Evolutionary conservation across 192 early-diverging fungal species (phyloP).

Genomic region (Coemansia reversa): DNA sequence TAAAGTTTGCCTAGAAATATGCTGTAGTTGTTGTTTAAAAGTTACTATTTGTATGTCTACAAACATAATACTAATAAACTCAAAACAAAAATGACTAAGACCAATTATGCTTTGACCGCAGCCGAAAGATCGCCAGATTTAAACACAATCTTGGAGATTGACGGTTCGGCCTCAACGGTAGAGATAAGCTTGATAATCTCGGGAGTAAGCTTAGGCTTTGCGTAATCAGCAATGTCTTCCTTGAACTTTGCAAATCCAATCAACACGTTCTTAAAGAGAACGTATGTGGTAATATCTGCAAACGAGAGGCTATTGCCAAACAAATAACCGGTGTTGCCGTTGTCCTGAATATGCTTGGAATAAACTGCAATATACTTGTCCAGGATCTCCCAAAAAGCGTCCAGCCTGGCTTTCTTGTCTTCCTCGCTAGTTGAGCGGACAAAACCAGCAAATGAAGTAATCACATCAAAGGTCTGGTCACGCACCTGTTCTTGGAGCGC

Average conservation of each 20-base stretch:
- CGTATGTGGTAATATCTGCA: constrained; percentile 40
- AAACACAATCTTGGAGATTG: no score
- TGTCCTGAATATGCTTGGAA: constrained; percentile 11
- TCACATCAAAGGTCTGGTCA: constrained; percentile 16
- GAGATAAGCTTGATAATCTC: constrained; percentile 29
- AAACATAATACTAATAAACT: no score
- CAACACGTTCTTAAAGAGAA: constrained; percentile 23
- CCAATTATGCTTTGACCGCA: no score
- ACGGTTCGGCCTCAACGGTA: constrained; percentile 11
- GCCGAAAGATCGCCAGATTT: no score
- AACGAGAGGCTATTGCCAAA: constrained; percentile 51
- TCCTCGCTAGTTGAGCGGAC: constrained; percentile 2
- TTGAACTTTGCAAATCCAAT: neutral
- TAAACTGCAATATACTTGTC: no score
- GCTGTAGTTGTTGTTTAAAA: no score
- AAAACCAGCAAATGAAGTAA: neutral
- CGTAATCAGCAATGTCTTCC: constrained; percentile 7
- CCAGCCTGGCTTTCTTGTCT: neutral
- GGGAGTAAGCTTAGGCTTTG: constrained; percentile 13
- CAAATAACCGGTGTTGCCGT: constrained; percentile 56
- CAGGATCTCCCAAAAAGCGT: no score
- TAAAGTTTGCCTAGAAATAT: no score
- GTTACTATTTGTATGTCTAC: no score
- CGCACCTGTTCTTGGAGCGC: constrained; percentile 42
- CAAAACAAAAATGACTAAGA: no score